Conservation (phyloP, 2,329 filamentous ascomycete genomes). For the Graphiopsis chlorocephala region DNA sequence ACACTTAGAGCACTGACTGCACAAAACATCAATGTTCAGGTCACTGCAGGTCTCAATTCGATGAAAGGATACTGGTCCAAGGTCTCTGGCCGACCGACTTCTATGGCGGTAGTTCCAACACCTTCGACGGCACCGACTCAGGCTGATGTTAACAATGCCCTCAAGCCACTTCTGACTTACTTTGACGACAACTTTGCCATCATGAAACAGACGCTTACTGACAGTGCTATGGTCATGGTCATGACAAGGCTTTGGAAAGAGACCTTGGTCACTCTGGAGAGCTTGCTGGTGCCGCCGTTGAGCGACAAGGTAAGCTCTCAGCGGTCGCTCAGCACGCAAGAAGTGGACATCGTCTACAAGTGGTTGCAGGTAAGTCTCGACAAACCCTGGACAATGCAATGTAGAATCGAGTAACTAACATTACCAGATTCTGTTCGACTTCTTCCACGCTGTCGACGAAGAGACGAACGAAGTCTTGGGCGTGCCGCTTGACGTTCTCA, state of each 20-base stretch:
- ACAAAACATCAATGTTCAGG: conserved; percentile 64
- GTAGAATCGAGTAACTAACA: neutral
- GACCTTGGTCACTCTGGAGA: conserved; percentile 86
- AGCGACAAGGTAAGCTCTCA: conserved; percentile 92
- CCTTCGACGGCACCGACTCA: conserved; percentile 51
- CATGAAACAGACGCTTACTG: conserved; percentile 94
- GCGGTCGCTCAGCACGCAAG: conserved; percentile 76
- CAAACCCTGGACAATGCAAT: neutral
- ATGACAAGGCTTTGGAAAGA: conserved; percentile 99
- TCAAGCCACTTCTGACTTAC: conserved; percentile 84
- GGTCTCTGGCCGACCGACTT: conserved; percentile 37
- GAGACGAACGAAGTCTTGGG: conserved; percentile 78
- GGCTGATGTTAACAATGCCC: conserved; percentile 72
- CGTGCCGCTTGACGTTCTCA: conserved; percentile 85
- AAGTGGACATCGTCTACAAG: conserved; percentile 90
- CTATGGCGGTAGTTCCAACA: conserved; percentile 20
- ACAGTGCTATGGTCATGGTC: conserved; percentile 95
- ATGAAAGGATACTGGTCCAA: conserved; percentile 65
- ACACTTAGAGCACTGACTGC: conserved; percentile 73
- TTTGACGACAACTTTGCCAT: conserved; percentile 99
- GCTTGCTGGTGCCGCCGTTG: conserved; percentile 83
- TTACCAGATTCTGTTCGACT: conserved; percentile 70
- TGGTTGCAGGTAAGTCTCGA: conserved; percentile 65
- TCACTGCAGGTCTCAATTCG: conserved; percentile 44
- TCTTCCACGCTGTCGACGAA: conserved; percentile 92